Evolutionary conservation across 225 moss, liverwort and hornwort species (phyloP), one percentile per base, ranked within the genome.

Genomic region (Anthoceros angustus): DNA sequence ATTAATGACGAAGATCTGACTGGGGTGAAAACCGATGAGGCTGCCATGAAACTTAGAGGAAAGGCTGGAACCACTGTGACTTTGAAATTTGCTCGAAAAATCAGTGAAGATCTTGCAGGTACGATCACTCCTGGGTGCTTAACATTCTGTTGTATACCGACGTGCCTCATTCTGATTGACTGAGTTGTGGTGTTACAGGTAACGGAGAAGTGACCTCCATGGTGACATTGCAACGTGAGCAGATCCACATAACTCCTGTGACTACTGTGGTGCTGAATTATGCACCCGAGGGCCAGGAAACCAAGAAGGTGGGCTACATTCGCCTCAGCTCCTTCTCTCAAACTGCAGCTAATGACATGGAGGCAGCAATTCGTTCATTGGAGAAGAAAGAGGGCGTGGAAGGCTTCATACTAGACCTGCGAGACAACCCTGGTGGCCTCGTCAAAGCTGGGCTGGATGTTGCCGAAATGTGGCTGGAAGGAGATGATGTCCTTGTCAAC

Each of bases 401-500:
- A 70, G 88, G 91, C 3, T 98, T 87, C 61, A 98, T 98, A 66
- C 82, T 98, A 42, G 95, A 98, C 40, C 79, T 98, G 69, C 88
- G 95, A 63, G 92, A 98, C 73, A 98, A 98, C 70, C 95, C 95
- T 46, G 95, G 95, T 72, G 95, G 95, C 42, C 78, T 98, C 67
- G 88, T 98, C 26, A 98, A 89, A 75, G 86, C 87, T 68, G 95
- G 95, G 32, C 80, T 98, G 72, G 95, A 98, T 43, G 88, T 98
- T 12, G 95, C 95, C 18, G 88, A 98, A 77, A 92, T 98, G 92
- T 98, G 95, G 95, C 70, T 98, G 25, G 87, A 98, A 84, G 95
- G 95, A 62, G 81, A 79, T 63, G 89, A 86, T 60, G 73, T 89
- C 40, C 69, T 98, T 43, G 91, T 98, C 64, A 87, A 98, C 71